Evolutionary conservation across 176 grass and related monocot species (phyloP).

Genomic region (Musa beccarii): DNA sequence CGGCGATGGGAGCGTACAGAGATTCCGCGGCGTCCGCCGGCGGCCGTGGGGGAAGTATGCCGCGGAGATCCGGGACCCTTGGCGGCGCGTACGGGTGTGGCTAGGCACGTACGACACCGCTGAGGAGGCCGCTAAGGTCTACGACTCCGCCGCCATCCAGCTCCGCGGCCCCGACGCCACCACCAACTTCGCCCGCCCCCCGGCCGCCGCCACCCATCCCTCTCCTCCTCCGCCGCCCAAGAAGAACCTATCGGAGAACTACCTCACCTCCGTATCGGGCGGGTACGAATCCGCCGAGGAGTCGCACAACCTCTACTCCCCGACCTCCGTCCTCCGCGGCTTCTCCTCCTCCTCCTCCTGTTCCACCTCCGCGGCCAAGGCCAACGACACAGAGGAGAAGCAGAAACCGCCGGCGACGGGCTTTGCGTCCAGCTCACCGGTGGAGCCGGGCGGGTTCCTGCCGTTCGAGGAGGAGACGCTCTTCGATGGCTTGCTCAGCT

Average conservation of each 20-base stretch:
- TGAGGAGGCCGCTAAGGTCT: slow-evolving; percentile 11
- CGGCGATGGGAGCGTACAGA: not conserved
- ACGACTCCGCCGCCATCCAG: not conserved
- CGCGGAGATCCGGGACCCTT: slow-evolving; percentile 53
- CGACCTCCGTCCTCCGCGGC: slow-evolving; percentile 72
- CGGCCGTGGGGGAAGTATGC: slow-evolving; percentile 99
- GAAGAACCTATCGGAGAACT: slow-evolving; percentile 28
- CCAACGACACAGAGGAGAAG: not conserved
- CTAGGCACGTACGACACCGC: slow-evolving; percentile 9
- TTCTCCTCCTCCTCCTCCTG: slow-evolving; percentile 21
- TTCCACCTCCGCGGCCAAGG: not conserved
- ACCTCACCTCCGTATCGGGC: slow-evolving; percentile 29
- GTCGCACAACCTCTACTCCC: slow-evolving; percentile 53
- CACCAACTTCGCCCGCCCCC: slow-evolving; percentile 6
- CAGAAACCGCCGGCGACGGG: not conserved
- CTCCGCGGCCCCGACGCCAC: slow-evolving; percentile 5
- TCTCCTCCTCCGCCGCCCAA: not conserved
- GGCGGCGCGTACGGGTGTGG: slow-evolving; percentile 1
- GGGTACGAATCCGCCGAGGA: slow-evolving; percentile 74
- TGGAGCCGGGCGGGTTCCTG: slow-evolving; percentile 5
- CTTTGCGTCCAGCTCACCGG: not conserved
- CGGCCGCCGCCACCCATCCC: not conserved
- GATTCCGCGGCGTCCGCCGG: slow-evolving; percentile 72
- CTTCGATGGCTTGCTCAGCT: slow-evolving; percentile 54
- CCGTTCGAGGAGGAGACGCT: slow-evolving; percentile 18